phyloP scores from a whole-genome alignment of 441 rosid species.

The Euphorbia celastroides region DNA sequence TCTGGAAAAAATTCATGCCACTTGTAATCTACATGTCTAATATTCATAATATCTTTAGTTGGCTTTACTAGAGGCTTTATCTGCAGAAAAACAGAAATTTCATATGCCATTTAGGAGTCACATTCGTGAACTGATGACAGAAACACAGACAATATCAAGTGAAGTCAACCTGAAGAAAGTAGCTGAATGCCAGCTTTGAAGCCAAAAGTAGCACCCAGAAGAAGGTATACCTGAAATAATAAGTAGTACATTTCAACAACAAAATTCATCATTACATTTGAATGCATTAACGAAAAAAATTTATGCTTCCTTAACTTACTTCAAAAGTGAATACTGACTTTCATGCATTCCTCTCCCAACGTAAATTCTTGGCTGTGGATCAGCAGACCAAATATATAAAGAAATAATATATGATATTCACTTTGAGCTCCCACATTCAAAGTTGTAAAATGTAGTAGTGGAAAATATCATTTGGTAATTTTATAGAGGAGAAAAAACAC shows the following conservation, averaged over 20 bases:
- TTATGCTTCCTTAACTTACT: conserved; percentile 45
- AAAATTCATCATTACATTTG: neutral
- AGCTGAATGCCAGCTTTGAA: conserved; percentile 73
- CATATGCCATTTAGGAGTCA: neutral
- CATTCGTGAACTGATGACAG: neutral
- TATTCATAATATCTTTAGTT: conserved; percentile 77
- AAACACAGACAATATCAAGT: neutral
- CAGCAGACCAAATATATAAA: conserved; percentile 14
- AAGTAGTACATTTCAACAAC: conserved; percentile 13
- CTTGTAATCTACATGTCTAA: conserved; percentile 53
- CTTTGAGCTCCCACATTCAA: neutral
- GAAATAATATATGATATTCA: conserved; percentile 17
- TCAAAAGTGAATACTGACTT: conserved; percentile 86
- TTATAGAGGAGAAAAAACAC: neutral
- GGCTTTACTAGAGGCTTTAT: conserved; percentile 91
- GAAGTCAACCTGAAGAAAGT: conserved; percentile 68
- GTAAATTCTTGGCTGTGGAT: conserved; percentile 86
- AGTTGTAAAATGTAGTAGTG: neutral
- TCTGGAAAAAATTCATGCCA: conserved; percentile 95
- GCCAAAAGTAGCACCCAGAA: conserved; percentile 80
- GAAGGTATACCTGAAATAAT: conserved; percentile 69
- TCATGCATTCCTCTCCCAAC: conserved; percentile 99
- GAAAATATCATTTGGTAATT: neutral
- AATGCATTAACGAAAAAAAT: neutral
- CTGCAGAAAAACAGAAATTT: conserved; percentile 27